Conservation (phyloP, 306 rosid species). For the Nissolia schottii region DNA sequence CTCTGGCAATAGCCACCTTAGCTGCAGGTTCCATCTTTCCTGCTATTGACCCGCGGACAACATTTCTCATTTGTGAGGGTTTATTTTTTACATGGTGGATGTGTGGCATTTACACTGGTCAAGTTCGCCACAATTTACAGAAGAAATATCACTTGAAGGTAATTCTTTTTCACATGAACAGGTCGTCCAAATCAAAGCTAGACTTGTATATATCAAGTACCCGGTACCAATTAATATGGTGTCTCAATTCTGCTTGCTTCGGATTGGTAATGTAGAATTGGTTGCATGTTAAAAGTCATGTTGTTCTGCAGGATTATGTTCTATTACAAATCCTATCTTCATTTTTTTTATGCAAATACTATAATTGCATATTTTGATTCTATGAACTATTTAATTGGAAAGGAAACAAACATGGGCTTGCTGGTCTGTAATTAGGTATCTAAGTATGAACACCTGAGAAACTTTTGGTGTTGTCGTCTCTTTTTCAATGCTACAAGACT, state of each 20-base stretch:
- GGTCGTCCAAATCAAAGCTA: not conserved
- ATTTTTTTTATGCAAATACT: not conserved
- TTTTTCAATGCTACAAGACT: not conserved
- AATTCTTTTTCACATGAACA: constrained; percentile 14
- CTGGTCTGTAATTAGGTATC: not conserved
- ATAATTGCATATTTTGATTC: not conserved
- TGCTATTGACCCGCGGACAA: constrained; percentile 59
- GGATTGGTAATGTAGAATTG: constrained; percentile 7
- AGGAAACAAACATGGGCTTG: not conserved
- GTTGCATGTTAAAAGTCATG: not conserved
- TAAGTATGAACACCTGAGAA: not conserved
- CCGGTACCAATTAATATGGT: not conserved
- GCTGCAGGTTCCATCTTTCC: constrained; percentile 36
- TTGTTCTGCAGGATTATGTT: not conserved
- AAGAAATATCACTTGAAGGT: constrained; percentile 95
- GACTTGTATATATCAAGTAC: not conserved
- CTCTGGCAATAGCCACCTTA: constrained; percentile 73
- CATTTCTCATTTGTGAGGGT: constrained; percentile 79
- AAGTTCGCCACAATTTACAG: constrained; percentile 80
- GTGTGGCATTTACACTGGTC: constrained; percentile 93
- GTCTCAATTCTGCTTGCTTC: not conserved
- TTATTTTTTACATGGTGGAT: constrained; percentile 96
- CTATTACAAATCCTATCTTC: not conserved
- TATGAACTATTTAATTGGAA: not conserved
- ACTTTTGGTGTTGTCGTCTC: not conserved